Evolutionary conservation across 2,329 filamentous ascomycete genomes (phyloP).

Genomic region (Pestalotiopsis sp.): DNA sequence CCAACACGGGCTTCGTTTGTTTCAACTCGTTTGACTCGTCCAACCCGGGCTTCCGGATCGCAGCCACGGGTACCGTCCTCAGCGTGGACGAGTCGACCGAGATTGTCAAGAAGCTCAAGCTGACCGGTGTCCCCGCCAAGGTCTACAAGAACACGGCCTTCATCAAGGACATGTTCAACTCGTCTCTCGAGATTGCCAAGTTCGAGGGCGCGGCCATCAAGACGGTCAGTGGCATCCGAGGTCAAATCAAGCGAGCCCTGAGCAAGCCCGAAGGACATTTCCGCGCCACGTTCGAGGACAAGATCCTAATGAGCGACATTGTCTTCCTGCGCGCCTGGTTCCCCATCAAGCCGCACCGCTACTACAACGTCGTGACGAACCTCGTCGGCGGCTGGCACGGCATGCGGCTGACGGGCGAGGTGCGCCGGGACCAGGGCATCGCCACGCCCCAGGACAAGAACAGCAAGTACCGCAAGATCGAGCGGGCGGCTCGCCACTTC

Average conservation of each 20-base stretch:
- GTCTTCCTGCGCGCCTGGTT: slow-evolving; percentile 98
- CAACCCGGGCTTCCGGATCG: slow-evolving; percentile 89
- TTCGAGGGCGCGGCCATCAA: slow-evolving; percentile 93
- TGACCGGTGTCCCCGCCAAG: slow-evolving; percentile 92
- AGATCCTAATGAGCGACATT: slow-evolving; percentile 94
- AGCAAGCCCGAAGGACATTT: slow-evolving; percentile 94
- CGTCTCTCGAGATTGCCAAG: slow-evolving; percentile 91
- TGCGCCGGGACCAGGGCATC: slow-evolving; percentile 75
- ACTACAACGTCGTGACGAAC: slow-evolving; percentile 96
- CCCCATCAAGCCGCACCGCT: slow-evolving; percentile 89
- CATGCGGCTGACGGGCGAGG: slow-evolving; percentile 93
- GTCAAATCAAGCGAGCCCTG: slow-evolving; percentile 95
- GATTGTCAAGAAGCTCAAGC: slow-evolving; percentile 99
- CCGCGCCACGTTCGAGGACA: slow-evolving; percentile 97
- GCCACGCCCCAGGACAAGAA: slow-evolving; percentile 80
- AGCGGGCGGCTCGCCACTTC: slow-evolving; percentile 72
- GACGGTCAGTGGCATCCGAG: slow-evolving; percentile 92
- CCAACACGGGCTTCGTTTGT: slow-evolving; percentile 93
- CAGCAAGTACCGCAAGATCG: slow-evolving; percentile 76
- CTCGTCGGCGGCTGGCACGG: slow-evolving; percentile 83
- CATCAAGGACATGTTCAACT: slow-evolving; percentile 97
- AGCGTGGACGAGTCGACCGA: slow-evolving; percentile 94
- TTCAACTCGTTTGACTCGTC: slow-evolving; percentile 86
- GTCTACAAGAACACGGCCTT: slow-evolving; percentile 81
- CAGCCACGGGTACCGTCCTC: slow-evolving; percentile 90